Evolutionary conservation across 257 asterid genomes (phyloP).

Genomic region (Orobanche coerulescens): DNA sequence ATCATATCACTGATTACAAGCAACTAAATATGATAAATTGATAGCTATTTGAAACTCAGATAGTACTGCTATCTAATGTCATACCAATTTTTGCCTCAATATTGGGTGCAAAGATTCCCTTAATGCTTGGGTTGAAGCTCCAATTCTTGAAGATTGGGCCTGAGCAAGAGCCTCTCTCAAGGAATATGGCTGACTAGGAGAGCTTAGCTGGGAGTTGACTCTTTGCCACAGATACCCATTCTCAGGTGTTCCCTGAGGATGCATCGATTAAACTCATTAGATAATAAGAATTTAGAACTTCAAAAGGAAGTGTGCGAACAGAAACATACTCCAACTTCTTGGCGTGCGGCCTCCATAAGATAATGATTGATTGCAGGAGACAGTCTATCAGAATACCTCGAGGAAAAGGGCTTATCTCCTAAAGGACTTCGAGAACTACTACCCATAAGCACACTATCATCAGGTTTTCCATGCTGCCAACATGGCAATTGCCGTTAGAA

Average conservation of each 20-base stretch:
- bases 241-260: conserved; percentile 98
- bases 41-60: conserved; percentile 11
- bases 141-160: conserved; percentile 96
- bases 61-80: conserved; percentile 15
- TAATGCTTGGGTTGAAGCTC: conserved; percentile 87
- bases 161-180: conserved; percentile 97
- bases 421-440: conserved; percentile 83
- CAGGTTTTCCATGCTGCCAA: conserved; percentile 83
- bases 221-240: conserved; percentile 98
- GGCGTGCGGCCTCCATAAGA: conserved; percentile 92
- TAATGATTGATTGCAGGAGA: conserved; percentile 96
- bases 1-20: conserved; percentile 13
- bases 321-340: conserved; percentile 84
- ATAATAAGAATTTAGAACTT: conserved; percentile 19
- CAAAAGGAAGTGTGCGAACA: conserved; percentile 7
- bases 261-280: conserved; percentile 33
- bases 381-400: conserved; percentile 89
- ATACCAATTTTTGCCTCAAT: conserved; percentile 94
- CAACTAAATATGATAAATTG: neutral
- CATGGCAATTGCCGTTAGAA: conserved; percentile 19
- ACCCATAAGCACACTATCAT: conserved; percentile 80
- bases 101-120: conserved; percentile 96
- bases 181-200: conserved; percentile 98
- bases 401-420: conserved; percentile 75
- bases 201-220: conserved; percentile 91